Percentiles rank a stretch among this genome's conserved stretches.
Evolutionary conservation across 805 yeast genomes (phyloP).

Genomic region (Myxozyma mucilagina): DNA sequence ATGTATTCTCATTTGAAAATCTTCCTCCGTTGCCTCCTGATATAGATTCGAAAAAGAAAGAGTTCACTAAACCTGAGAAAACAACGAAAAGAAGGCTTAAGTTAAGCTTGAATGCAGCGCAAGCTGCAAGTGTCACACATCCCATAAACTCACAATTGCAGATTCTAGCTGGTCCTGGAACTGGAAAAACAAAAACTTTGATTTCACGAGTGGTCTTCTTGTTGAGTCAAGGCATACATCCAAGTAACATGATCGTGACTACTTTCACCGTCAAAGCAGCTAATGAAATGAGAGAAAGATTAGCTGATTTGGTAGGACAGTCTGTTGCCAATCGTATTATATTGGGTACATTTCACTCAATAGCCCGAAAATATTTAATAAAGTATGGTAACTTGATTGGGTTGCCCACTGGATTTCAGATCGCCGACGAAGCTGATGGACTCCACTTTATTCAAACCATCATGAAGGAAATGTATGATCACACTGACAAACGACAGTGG

Average conservation of each 20-base stretch:
- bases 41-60: background rate
- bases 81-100: constrained; percentile 1
- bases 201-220: constrained; percentile 64
- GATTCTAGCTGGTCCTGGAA: constrained; percentile 66
- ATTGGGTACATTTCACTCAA: constrained; percentile 89
- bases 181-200: constrained; percentile 75
- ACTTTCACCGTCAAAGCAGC: constrained; percentile 95
- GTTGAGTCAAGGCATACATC: constrained; percentile 55
- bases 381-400: constrained; percentile 56
- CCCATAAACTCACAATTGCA: constrained; percentile 49
- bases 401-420: constrained; percentile 42
- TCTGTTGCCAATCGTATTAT: constrained; percentile 47
- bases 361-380: constrained; percentile 63
- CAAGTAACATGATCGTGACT: constrained; percentile 72
- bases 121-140: constrained; percentile 48
- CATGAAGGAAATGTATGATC: constrained; percentile 36
- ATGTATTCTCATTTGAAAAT: background rate
- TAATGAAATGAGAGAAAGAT: constrained; percentile 71
- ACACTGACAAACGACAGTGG: constrained; percentile 9
- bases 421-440: constrained; percentile 69
- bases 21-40: background rate
- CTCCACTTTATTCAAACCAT: constrained; percentile 44
- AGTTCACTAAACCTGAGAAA: background rate
- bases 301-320: constrained; percentile 39
- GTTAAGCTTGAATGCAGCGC: constrained; percentile 44